A percentile compares a stretch with the other conserved stretches of the same genome.
These are phyloP conservation scores for Crithidia thermophila DNA, from an alignment of 208 protist species.

Conservation along the genomic window DNA sequence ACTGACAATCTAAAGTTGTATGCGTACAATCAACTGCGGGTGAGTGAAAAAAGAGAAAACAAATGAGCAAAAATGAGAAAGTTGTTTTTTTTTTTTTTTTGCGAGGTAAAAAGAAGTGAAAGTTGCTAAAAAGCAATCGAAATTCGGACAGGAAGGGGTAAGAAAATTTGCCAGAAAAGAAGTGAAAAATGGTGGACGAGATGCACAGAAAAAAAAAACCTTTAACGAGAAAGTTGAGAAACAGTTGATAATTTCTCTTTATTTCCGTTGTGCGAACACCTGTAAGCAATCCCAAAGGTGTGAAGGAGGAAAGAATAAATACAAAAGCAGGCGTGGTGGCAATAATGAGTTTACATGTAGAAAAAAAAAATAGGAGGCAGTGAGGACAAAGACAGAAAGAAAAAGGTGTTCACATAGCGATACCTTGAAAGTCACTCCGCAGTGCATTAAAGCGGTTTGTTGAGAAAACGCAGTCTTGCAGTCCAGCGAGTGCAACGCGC, in stretches of 20 bases:
- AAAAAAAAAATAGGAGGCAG: not conserved
- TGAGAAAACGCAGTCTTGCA: too few species aligned
- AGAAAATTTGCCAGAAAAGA: not conserved
- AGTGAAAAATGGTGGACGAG: not conserved
- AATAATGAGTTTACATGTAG: too few species aligned
- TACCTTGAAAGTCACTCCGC: too few species aligned
- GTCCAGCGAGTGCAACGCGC: too few species aligned
- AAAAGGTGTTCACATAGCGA: too few species aligned
- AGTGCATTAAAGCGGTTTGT: too few species aligned
- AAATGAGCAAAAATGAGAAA: constrained; percentile 4
- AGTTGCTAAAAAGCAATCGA: constrained; percentile 3
- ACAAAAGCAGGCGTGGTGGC: too few species aligned
- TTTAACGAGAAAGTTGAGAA: not conserved
- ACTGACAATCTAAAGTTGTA: too few species aligned
- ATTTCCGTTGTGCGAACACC: too few species aligned
- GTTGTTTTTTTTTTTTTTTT: constrained; percentile 3
- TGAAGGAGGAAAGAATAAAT: too few species aligned
- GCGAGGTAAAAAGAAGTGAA: constrained; percentile 6
- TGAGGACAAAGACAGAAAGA: not conserved
- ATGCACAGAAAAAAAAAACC: constrained; percentile 1
- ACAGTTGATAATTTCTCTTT: not conserved
- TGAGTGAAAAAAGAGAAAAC: not conserved
- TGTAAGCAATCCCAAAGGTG: too few species aligned
- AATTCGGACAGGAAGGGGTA: not conserved
- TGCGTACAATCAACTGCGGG: not conserved